These are phyloP conservation scores for Zygnema circumcarinatum DNA, from an alignment of 139 green algal genomes.

Conservation along the genomic window DNA sequence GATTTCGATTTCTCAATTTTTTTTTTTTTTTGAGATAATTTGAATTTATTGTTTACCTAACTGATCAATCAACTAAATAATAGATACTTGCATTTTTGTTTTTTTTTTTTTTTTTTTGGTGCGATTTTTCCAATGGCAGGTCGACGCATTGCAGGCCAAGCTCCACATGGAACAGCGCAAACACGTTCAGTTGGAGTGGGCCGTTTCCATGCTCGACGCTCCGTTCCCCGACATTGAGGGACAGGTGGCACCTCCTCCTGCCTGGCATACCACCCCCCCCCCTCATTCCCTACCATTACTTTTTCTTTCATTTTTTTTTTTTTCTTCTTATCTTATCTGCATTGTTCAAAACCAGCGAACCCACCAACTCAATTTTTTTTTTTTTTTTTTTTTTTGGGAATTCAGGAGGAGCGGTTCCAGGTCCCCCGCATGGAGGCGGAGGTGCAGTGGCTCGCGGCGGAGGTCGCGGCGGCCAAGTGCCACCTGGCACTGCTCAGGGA, in stretches of 20 bases:
- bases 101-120: neutral
- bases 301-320: neutral
- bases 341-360: neutral
- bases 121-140: neutral
- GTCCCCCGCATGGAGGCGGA: neutral
- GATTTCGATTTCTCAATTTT: neutral
- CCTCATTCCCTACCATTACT: too few relatives aligned
- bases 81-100: neutral
- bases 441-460: slow-evolving; percentile 9
- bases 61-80: neutral
- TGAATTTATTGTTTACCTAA: neutral
- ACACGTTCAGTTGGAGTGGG: neutral
- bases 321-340: neutral
- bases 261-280: too few relatives aligned
- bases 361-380: neutral
- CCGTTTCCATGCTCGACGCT: neutral
- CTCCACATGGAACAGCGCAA: neutral
- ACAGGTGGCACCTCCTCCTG: neutral
- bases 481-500: neutral
- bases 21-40: neutral
- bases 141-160: neutral
- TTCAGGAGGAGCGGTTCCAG: slow-evolving; percentile 1
- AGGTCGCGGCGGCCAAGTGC: neutral
- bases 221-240: neutral
- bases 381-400: slow-evolving; percentile 11